Evolutionary conservation across 371 early-diverging fungal species (phyloP).

Genomic region (Mucor saturninus): DNA sequence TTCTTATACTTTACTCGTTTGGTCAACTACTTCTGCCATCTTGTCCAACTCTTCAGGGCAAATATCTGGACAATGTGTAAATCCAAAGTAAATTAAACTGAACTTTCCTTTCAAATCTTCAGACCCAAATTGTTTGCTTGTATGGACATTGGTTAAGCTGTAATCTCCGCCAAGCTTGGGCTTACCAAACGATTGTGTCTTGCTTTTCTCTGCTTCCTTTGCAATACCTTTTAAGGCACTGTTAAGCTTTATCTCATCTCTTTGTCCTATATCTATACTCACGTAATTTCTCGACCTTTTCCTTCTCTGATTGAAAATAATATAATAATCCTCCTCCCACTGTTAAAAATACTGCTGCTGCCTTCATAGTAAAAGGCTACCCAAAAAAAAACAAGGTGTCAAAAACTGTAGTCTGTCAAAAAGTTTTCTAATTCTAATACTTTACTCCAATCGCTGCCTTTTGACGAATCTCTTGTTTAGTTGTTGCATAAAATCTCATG

Average conservation of each 20-base stretch:
- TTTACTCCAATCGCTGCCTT: conserved; percentile 34
- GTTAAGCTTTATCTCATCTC: neutral
- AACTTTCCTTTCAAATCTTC: conserved; percentile 76
- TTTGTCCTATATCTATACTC: conserved; percentile 22
- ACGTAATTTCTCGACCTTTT: conserved; percentile 55
- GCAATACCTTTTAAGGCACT: conserved; percentile 11
- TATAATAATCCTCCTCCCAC: conserved; percentile 66
- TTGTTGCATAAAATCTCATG: conserved; percentile 13
- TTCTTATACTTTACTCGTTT: conserved; percentile 58
- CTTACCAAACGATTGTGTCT: conserved; percentile 62
- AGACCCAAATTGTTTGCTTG: conserved; percentile 36
- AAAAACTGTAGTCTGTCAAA: neutral
- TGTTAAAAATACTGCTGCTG: conserved; percentile 57
- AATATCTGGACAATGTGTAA: conserved; percentile 98
- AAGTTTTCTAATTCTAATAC: neutral
- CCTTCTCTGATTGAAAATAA: conserved; percentile 70
- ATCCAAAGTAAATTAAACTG: conserved; percentile 95
- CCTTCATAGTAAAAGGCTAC: conserved; percentile 53
- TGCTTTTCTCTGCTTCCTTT: conserved; percentile 38
- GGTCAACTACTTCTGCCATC: conserved; percentile 90
- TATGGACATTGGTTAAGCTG: conserved; percentile 78
- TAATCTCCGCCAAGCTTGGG: conserved; percentile 96
- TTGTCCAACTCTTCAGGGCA: conserved; percentile 98
- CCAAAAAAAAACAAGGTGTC: neutral
- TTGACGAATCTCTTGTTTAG: conserved; percentile 19